Evolutionary conservation across 257 asterid genomes (phyloP).

Genomic region (Nicotiana tomentosiformis): DNA sequence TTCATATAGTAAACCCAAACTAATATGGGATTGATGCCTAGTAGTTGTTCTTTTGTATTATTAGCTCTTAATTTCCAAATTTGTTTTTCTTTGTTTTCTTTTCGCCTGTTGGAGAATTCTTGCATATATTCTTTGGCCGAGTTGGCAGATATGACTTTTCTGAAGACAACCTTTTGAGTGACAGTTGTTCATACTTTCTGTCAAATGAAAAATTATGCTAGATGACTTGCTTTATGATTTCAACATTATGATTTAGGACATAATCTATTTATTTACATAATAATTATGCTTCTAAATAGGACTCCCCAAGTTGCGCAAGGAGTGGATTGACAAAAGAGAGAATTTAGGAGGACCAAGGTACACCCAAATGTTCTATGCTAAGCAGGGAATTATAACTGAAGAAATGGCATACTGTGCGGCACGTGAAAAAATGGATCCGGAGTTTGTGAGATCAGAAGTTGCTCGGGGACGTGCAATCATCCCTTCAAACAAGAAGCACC

Average conservation of each 20-base stretch:
- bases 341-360: conserved; percentile 70
- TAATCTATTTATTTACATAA: background rate
- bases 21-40: background rate
- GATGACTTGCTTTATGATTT: background rate
- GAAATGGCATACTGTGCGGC: conserved; percentile 96
- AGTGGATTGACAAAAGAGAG: conserved; percentile 83
- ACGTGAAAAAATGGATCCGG: conserved; percentile 86
- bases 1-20: background rate
- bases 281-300: conserved; percentile 33
- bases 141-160: background rate
- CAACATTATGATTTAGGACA: background rate
- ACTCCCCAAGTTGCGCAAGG: conserved; percentile 81
- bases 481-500: conserved; percentile 91
- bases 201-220: background rate
- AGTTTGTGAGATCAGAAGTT: conserved; percentile 84
- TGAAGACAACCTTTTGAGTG: background rate
- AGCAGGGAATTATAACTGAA: conserved; percentile 86
- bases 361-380: conserved; percentile 93
- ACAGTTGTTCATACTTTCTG: background rate
- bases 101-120: background rate
- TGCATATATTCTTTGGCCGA: background rate
- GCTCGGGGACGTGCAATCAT: conserved; percentile 99
- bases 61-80: background rate
- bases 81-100: background rate
- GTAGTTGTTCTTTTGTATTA: background rate